Conservation (phyloP, 768 basidiomycete species). For the Boletus coccyginus region DNA sequence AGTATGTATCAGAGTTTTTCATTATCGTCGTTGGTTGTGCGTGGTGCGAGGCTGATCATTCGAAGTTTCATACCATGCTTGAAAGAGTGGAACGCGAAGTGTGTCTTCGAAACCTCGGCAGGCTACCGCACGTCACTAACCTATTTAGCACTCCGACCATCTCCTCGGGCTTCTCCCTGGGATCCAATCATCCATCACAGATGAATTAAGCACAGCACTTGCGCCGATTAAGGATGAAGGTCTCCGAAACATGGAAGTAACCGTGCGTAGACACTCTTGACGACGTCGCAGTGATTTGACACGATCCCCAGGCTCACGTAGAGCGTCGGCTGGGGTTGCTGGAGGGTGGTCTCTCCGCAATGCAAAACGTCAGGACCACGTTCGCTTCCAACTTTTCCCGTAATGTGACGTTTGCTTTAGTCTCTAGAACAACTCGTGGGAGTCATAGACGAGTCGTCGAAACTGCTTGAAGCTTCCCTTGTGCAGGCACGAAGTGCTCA, state of each 20-base stretch:
- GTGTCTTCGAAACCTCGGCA: background rate
- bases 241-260: conserved; percentile 25
- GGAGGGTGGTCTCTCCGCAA: conserved; percentile 20
- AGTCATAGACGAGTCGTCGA: conserved; percentile 21
- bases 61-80: conserved; percentile 26
- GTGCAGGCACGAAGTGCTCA: conserved; percentile 32
- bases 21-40: background rate
- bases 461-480: conserved; percentile 31
- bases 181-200: conserved; percentile 23
- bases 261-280: conserved; percentile 17
- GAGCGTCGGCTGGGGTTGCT: conserved; percentile 28
- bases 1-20: conserved; percentile 13
- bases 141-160: conserved; percentile 26
- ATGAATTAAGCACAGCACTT: conserved; percentile 24
- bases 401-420: conserved; percentile 18
- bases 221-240: conserved; percentile 28
- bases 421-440: conserved; percentile 18
- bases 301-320: conserved; percentile 26
- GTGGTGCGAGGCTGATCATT: conserved; percentile 13
- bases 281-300: conserved; percentile 6
- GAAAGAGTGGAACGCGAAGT: conserved; percentile 24
- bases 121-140: background rate
- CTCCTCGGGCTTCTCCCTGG: conserved; percentile 24
- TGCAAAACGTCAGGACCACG: conserved; percentile 30
- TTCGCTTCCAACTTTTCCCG: conserved; percentile 10